Evolutionary conservation across 805 yeast genomes (phyloP), one percentile per base, ranked within the genome.

Genomic region (Scheffersomyces amazonensis): DNA sequence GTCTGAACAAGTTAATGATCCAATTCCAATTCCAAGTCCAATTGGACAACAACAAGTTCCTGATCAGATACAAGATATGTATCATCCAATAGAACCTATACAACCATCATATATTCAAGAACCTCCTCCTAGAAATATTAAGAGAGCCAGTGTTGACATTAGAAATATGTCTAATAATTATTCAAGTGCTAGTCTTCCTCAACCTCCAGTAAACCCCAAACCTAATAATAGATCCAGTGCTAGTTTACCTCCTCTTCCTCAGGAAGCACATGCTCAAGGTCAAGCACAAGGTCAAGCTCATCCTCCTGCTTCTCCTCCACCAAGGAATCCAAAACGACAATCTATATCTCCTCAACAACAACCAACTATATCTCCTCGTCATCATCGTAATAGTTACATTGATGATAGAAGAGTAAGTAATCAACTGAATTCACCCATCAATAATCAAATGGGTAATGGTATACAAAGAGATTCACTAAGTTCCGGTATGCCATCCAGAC

Each of bases 271-370:
- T 27, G 30, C 5, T 5, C 17, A 16, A 27, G 12, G 7, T 13
- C 27, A 9, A 7, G n/a, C n/a, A n/a, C n/a, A n/a, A n/a, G n/a
- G n/a, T n/a, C n/a, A n/a, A n/a, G n/a, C n/a, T n/a, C n/a, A n/a
- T n/a, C n/a, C n/a, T n/a, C n/a, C 22, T 6, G 5, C 17, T 13
- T 10, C 17, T 13, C 30, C 17, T 8, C 30, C 30, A 27, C 30
- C 30, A 13, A 27, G 30, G 17, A 27, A 27, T 12, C 30, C 30
- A 27, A 27, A 27, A 13, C n/a, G 30, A 27, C 30, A 27, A 27
- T 7, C 12, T 5, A 13, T 12, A 5, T 6, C 30, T 7, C 30
- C 30, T 13, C 8, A 6, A 4, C 30, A 15, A 13, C 6, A 27
- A 13, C 16, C 8, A 5, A 27, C 17, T 13, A 13, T 17, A 10